phyloP scores from a whole-genome alignment of 2,329 filamentous ascomycete genomes.

The Monosporascus sp. region DNA sequence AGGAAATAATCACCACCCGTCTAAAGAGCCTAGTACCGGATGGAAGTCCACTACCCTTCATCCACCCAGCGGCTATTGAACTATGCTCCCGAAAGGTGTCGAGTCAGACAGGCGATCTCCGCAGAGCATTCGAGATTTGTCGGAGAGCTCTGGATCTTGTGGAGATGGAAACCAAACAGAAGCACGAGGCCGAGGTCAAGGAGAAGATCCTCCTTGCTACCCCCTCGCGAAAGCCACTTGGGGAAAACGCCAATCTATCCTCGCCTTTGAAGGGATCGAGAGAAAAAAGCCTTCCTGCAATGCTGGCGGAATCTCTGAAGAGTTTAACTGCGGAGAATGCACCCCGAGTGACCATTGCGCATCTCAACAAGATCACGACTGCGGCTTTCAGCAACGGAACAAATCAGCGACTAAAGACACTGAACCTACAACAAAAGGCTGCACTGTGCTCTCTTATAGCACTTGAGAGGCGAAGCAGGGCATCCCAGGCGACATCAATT shows the following conservation, averaged over 20 bases:
- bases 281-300: conserved; percentile 40
- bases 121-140: conserved; percentile 93
- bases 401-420: conserved; percentile 72
- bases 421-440: conserved; percentile 96
- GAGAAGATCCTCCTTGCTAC: conserved; percentile 55
- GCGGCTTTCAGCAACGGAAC: conserved; percentile 88
- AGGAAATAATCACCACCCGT: conserved; percentile 77
- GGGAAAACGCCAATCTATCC: conserved; percentile 75
- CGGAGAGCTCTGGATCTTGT: conserved; percentile 84
- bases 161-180: conserved; percentile 75
- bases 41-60: conserved; percentile 67
- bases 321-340: conserved; percentile 70
- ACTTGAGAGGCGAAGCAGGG: conserved; percentile 70
- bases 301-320: conserved; percentile 51
- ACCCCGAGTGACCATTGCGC: conserved; percentile 81
- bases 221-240: conserved; percentile 70
- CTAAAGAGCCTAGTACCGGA: conserved; percentile 68
- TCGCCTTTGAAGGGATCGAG: conserved; percentile 38
- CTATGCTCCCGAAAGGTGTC: conserved; percentile 93
- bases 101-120: conserved; percentile 87
- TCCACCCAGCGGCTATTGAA: conserved; percentile 90
- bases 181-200: conserved; percentile 59
- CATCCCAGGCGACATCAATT: conserved; percentile 38
- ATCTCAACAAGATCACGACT: conserved; percentile 87
- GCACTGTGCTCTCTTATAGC: conserved; percentile 84